Base-by-base conservation (phyloP, 1,284 basidiomycete species). In the Wallemia mellicola region DNA sequence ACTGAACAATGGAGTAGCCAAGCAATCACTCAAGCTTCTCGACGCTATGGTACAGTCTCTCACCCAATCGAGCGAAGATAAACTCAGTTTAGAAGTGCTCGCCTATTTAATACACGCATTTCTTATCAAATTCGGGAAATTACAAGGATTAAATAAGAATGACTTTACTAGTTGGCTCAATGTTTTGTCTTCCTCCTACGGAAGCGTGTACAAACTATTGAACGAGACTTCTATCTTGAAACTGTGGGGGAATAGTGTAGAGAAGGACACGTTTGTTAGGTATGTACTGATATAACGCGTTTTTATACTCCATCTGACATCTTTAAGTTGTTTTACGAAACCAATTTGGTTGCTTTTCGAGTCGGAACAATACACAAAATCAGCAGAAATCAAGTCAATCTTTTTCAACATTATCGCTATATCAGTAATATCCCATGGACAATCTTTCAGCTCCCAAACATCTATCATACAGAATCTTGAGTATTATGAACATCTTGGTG, bases 401-500 rank as follows among this genome's bases (percentile, higher is more conserved):
- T 78, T 87, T 25, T 89, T 85, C 75, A 86, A 86, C 66, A 80
- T 91, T 64, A 81, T 96, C 62, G 94, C 88, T 69, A 73, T 84
- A 58, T 83, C 89, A 0, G 87, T 95, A 63, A 96, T 95, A 67
- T 79, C 83, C 63, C 89, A 96, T 64, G 80, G 78, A 1, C 91
- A 96, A 64, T 76, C 79, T 0, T 79, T 83, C 61, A 68, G 66
- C 61, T 84, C 84, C 0, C 88, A 94, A 66, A 91, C 86, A 60
- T 79, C 78, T 62, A 86, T 98, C 69, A 83, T 91, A 70, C 89
- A 95, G 68, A 80, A 79, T 60, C 73, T 98, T 15, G 88, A 92
- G 62, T 94, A 92, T 70, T 87, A 82, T 66, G 92, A 98, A 66
- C 91, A 96, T 68, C 77, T 95, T 27, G 80, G 85, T 0, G 91